Evolutionary conservation across 192 early-diverging fungal genomes (phyloP).

Genomic region (Coemansia sp.): DNA sequence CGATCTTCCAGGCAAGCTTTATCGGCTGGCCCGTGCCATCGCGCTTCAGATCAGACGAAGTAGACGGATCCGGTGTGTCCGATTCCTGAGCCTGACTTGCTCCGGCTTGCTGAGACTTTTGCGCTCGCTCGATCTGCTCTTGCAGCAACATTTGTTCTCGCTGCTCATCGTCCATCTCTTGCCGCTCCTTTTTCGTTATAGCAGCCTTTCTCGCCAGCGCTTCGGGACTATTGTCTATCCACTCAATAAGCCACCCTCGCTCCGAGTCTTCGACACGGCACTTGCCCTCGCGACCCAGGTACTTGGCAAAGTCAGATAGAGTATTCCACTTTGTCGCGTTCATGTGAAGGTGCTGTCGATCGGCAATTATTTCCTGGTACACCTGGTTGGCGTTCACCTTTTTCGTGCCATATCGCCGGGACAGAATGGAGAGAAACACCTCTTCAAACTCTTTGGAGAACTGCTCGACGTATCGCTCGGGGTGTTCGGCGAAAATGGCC

Average conservation of each 20-base stretch:
- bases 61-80: neutral
- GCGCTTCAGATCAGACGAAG: constrained; percentile 29
- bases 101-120: constrained; percentile 27
- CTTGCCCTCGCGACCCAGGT: constrained; percentile 81
- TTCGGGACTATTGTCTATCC: constrained; percentile 90
- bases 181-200: constrained; percentile 73
- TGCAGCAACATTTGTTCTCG: constrained; percentile 70
- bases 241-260: constrained; percentile 85
- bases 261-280: constrained; percentile 86
- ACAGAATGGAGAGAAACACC: constrained; percentile 82
- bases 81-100: neutral
- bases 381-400: constrained; percentile 89
- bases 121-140: constrained; percentile 82
- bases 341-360: constrained; percentile 93
- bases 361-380: constrained; percentile 94
- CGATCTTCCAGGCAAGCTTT: constrained; percentile 22
- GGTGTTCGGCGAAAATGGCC: constrained; percentile 78
- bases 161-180: constrained; percentile 85
- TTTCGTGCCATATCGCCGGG: constrained; percentile 75
- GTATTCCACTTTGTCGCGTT: constrained; percentile 91
- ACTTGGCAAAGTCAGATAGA: constrained; percentile 84
- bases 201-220: constrained; percentile 74
- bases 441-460: constrained; percentile 81
- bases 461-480: constrained; percentile 69
- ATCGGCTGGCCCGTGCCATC: constrained; percentile 18